These are phyloP conservation scores for Talaromyces thailandensis DNA, from an alignment of 495 filamentous ascomycete species.

Conservation along the genomic window DNA sequence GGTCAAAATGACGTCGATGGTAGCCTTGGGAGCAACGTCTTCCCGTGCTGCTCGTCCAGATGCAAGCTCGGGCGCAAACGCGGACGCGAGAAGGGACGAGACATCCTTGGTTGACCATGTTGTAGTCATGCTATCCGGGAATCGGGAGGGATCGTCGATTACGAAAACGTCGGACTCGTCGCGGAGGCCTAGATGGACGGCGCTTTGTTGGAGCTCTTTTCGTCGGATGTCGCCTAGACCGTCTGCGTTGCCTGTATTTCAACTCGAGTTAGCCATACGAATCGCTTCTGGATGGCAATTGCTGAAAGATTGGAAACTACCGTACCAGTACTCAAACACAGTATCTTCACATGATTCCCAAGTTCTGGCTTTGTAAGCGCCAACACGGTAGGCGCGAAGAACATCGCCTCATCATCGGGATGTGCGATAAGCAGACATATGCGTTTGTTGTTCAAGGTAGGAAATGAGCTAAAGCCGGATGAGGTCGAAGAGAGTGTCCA, in stretches of 20 bases:
- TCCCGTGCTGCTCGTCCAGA: conserved; percentile 11
- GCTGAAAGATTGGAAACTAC: background rate
- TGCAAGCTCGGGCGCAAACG: conserved; percentile 55
- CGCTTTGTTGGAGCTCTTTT: conserved; percentile 73
- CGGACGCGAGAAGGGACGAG: conserved; percentile 52
- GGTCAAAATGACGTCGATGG: conserved; percentile 76
- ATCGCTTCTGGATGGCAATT: background rate
- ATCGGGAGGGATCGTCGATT: conserved; percentile 63
- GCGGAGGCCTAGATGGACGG: conserved; percentile 63
- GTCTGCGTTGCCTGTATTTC: conserved; percentile 63
- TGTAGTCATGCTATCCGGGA: conserved; percentile 78
- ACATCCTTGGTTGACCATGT: conserved; percentile 66
- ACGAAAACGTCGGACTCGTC: conserved; percentile 68
- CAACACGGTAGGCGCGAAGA: conserved; percentile 85
- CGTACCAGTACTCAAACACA: conserved; percentile 80
- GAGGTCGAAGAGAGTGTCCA: conserved; percentile 44
- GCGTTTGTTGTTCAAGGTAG: conserved; percentile 64
- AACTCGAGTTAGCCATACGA: background rate
- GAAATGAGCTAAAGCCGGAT: conserved; percentile 60
- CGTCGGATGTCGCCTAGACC: conserved; percentile 75
- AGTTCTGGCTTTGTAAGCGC: conserved; percentile 63
- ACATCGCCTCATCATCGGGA: conserved; percentile 99
- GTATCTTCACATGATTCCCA: conserved; percentile 85
- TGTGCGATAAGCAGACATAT: conserved; percentile 91
- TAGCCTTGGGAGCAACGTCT: conserved; percentile 39